phyloP scores from a whole-genome alignment of 148 eudicot species.

The Chenopodium album region DNA sequence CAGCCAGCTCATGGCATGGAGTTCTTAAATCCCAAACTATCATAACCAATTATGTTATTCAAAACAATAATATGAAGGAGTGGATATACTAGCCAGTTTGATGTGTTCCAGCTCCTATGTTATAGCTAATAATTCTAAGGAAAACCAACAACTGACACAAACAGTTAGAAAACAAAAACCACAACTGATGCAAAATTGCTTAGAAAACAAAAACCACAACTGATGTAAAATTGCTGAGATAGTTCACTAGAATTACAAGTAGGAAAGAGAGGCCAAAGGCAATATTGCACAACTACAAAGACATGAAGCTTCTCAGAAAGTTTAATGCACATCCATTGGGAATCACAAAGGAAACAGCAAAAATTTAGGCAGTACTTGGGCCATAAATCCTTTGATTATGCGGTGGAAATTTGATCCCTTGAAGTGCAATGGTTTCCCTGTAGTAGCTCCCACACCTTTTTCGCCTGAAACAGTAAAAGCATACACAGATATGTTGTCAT shows the following conservation, averaged over 20 bases:
- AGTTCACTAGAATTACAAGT: not conserved
- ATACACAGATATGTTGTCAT: not conserved
- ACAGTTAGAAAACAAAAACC: not conserved
- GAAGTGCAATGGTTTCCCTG: slow-evolving; percentile 83
- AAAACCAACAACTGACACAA: not conserved
- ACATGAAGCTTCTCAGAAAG: not conserved
- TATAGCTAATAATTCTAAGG: not conserved
- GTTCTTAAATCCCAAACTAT: not conserved
- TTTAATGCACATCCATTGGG: not conserved
- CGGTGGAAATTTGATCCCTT: slow-evolving; percentile 88
- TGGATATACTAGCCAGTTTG: not conserved
- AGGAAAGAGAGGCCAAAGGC: not conserved
- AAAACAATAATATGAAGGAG: not conserved
- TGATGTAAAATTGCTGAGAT: not conserved
- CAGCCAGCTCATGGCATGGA: not conserved
- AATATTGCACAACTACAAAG: not conserved
- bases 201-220: not conserved
- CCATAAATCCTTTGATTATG: slow-evolving; percentile 93
- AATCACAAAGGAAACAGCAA: not conserved
- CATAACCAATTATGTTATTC: not conserved
- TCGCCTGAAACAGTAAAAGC: slow-evolving; percentile 53
- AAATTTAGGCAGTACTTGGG: slow-evolving; percentile 55
- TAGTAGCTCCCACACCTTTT: slow-evolving; percentile 75
- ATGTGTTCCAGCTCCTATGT: not conserved
- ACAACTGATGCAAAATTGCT: not conserved